phyloP scores from a whole-genome alignment of 371 early-diverging fungal species.

The Umbelopsis sp. region DNA sequence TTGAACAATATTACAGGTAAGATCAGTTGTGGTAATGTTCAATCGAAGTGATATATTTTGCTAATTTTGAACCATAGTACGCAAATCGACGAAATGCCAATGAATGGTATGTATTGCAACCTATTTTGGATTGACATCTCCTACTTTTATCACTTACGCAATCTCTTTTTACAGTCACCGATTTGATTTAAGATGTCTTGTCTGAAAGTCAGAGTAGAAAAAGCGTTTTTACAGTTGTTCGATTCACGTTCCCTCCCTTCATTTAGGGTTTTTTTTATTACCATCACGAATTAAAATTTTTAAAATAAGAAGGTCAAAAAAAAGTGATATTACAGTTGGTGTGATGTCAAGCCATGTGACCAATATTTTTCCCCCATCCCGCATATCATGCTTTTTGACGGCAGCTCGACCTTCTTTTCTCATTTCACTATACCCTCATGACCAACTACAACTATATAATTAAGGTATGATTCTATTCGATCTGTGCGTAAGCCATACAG shows the following conservation, averaged over 20 bases:
- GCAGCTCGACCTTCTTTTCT: not conserved
- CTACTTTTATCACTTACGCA: not conserved
- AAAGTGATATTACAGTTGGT: not conserved
- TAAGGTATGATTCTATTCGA: constrained; percentile 31
- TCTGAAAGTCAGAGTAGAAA: constrained; percentile 1
- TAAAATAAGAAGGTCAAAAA: not conserved
- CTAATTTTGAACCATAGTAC: constrained; percentile 73
- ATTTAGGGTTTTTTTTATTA: not conserved
- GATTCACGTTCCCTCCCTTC: not conserved
- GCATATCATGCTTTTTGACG: not conserved
- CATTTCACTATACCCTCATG: constrained; percentile 30
- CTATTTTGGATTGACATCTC: not conserved
- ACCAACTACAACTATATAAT: constrained; percentile 50
- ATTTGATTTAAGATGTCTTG: constrained; percentile 24
- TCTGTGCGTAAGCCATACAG: no score
- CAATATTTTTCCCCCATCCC: no score
- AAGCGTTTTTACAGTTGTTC: not conserved
- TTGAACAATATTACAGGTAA: constrained; percentile 84
- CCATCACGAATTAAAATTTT: not conserved
- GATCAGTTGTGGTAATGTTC: not conserved
- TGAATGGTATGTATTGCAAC: constrained; percentile 59
- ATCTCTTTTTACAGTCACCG: constrained; percentile 25
- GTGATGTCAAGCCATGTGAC: not conserved
- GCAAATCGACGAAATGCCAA: constrained; percentile 96
- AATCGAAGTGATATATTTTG: not conserved